Evolutionary conservation across 2,329 filamentous ascomycete species (phyloP).

Genomic region (Colletotrichum siamense): DNA sequence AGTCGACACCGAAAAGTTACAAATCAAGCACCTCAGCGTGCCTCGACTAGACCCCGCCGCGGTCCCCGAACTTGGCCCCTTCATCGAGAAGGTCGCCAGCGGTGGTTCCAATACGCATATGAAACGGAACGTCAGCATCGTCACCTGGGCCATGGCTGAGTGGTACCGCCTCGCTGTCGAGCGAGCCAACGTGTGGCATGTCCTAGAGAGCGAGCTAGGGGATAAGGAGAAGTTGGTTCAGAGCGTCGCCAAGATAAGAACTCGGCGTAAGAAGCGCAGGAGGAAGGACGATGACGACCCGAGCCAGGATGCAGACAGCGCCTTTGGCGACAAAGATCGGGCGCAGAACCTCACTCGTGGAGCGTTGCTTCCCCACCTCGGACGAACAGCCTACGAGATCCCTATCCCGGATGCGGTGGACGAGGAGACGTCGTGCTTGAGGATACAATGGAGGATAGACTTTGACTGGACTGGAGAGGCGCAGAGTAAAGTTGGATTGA

Average conservation of each 20-base stretch:
- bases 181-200: constrained; percentile 68
- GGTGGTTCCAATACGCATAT: constrained; percentile 47
- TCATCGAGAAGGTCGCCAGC: constrained; percentile 49
- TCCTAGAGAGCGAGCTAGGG: constrained; percentile 53
- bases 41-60: constrained; percentile 63
- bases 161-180: constrained; percentile 68
- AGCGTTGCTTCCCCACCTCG: constrained; percentile 60
- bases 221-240: constrained; percentile 35
- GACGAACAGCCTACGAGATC: constrained; percentile 54
- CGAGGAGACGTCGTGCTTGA: constrained; percentile 45
- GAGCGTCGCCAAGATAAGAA: constrained; percentile 35
- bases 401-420: constrained; percentile 39
- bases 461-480: constrained; percentile 80
- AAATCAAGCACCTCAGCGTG: constrained; percentile 59
- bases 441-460: constrained; percentile 66
- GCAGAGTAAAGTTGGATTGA: constrained; percentile 59
- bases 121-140: constrained; percentile 61
- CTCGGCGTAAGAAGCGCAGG: constrained; percentile 25
- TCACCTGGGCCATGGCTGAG: constrained; percentile 72
- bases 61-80: constrained; percentile 61
- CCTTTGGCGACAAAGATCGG: background rate
- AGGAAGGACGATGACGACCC: constrained; percentile 24
- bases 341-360: constrained; percentile 29
- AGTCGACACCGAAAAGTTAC: constrained; percentile 58
- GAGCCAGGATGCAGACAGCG: constrained; percentile 24